Evolutionary conservation across 2,329 filamentous ascomycete species (phyloP).

Genomic region (Ramularia endophylla): DNA sequence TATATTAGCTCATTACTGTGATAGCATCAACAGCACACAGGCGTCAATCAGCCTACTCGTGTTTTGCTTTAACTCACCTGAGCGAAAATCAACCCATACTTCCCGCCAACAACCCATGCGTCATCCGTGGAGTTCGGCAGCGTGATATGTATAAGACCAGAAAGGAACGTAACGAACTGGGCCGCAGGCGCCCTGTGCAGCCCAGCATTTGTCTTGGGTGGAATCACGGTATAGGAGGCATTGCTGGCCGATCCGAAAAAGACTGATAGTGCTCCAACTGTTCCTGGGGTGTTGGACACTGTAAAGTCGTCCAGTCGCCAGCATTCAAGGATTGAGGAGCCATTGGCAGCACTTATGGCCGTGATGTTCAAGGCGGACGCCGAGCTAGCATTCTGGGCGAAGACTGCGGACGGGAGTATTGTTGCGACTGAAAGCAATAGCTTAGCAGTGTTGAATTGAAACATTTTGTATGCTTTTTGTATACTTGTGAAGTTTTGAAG

Average conservation of each 20-base stretch:
- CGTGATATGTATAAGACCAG: constrained; percentile 8
- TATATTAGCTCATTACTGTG: neutral
- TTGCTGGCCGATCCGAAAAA: constrained; percentile 1
- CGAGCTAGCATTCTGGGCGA: neutral
- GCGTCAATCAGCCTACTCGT: no score
- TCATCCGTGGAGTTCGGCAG: constrained; percentile 9
- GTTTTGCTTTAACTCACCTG: neutral
- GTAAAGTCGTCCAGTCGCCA: constrained; percentile 11
- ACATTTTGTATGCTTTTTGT: neutral
- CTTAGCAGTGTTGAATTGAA: neutral
- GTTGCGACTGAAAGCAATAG: neutral
- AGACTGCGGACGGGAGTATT: neutral
- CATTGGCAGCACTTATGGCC: constrained; percentile 6
- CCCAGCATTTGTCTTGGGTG: constrained; percentile 8
- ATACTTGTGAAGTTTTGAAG: no score
- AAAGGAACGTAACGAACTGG: constrained; percentile 8
- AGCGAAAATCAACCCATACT: constrained; percentile 13
- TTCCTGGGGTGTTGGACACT: constrained; percentile 8
- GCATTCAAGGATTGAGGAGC: constrained; percentile 11
- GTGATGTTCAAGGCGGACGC: constrained; percentile 12
- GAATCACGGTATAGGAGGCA: constrained; percentile 5
- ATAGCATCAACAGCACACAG: neutral
- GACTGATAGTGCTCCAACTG: constrained; percentile 3
- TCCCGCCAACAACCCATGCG: constrained; percentile 9
- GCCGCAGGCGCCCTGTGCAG: neutral